Conservation (phyloP, 441 rosid genomes). For the Adansonia madagascariensis region DNA sequence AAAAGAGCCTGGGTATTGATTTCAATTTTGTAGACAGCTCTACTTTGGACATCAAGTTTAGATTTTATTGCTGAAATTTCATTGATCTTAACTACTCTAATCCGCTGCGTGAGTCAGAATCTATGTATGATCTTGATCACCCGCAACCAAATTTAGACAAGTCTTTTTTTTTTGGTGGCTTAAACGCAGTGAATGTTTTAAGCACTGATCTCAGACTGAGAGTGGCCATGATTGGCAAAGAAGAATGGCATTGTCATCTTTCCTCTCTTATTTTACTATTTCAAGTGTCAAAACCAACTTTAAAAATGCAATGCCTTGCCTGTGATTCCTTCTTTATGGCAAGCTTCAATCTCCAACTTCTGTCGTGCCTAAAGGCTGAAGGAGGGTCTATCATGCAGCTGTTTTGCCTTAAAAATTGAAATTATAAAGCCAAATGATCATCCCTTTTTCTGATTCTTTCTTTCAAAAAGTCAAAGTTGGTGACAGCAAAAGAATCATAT, state of each 20-base stretch:
- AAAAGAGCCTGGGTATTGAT: too few relatives aligned
- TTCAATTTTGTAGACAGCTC: too few relatives aligned
- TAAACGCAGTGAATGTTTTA: neutral
- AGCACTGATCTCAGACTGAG: neutral
- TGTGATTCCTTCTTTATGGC: neutral
- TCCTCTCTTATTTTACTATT: neutral
- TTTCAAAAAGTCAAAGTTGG: constrained; percentile 9
- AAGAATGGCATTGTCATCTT: neutral
- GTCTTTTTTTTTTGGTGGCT: neutral
- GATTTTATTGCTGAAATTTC: neutral
- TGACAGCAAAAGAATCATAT: neutral
- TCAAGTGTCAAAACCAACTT: constrained; percentile 1
- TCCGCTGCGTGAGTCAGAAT: neutral
- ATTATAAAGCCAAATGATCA: constrained; percentile 7
- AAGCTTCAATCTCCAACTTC: neutral
- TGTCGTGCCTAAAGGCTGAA: neutral
- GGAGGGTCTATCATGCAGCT: neutral
- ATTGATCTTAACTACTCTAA: constrained; percentile 7
- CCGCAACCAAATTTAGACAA: neutral
- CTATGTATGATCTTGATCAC: neutral
- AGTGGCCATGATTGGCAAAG: neutral
- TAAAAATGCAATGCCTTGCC: neutral
- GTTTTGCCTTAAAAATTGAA: neutral
- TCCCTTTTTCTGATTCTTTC: neutral
- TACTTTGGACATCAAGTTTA: neutral